These are phyloP conservation scores for Mortierella sp. DNA, from an alignment of 371 early-diverging fungal genomes.

Conservation along the genomic window DNA sequence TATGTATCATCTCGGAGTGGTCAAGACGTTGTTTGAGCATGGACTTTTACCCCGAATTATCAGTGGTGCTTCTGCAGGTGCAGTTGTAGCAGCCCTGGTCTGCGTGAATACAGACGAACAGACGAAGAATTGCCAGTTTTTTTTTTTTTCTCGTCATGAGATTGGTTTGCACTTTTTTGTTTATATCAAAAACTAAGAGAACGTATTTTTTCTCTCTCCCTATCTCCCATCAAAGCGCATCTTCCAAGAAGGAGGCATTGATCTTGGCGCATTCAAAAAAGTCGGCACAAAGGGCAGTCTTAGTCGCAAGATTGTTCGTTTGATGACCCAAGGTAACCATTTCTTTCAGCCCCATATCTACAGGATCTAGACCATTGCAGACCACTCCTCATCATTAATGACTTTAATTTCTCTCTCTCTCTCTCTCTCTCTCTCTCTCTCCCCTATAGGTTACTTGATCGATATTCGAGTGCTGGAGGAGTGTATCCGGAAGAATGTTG, in stretches of 20 bases:
- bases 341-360: neutral
- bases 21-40: slow-evolving; percentile 74
- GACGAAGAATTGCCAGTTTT: slow-evolving; percentile 72
- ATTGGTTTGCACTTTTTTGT: no score
- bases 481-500: slow-evolving; percentile 74
- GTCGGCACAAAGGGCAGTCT: slow-evolving; percentile 64
- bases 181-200: no score
- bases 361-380: no score
- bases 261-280: slow-evolving; percentile 70
- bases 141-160: neutral
- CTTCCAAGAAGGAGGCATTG: slow-evolving; percentile 69
- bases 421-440: neutral
- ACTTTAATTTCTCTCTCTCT: no score
- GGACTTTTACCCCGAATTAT: slow-evolving; percentile 76
- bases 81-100: slow-evolving; percentile 77
- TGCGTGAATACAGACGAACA: slow-evolving; percentile 77
- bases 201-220: no score
- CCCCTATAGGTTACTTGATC: slow-evolving; percentile 67
- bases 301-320: slow-evolving; percentile 67
- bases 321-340: slow-evolving; percentile 72
- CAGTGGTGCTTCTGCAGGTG: slow-evolving; percentile 77
- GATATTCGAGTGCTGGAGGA: slow-evolving; percentile 76
- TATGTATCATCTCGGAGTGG: slow-evolving; percentile 78
- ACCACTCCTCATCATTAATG: neutral
- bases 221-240: slow-evolving; percentile 60